Conservation (phyloP, 768 basidiomycete species). For the Russula sp. region DNA sequence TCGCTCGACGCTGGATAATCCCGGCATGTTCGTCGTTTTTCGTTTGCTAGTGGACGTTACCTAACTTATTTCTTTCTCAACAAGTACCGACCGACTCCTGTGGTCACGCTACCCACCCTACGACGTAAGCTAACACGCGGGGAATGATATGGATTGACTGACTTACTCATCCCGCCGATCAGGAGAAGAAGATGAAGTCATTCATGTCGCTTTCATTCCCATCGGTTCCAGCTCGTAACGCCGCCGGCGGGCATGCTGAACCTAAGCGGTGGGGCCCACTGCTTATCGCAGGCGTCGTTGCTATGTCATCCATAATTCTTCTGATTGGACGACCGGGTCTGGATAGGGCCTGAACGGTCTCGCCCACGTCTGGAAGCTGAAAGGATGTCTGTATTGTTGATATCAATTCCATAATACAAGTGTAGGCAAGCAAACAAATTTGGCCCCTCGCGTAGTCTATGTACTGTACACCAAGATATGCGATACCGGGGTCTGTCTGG, state of each 20-base stretch:
- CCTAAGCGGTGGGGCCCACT: slow-evolving; percentile 22
- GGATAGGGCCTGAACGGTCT: neutral
- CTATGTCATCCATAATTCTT: slow-evolving; percentile 26
- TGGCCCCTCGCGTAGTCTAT: too few species aligned
- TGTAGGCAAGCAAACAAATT: too few species aligned
- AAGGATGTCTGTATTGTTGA: too few species aligned
- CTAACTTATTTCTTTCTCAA: neutral
- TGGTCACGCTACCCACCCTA: slow-evolving; percentile 34
- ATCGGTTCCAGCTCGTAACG: slow-evolving; percentile 40
- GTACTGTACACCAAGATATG: too few species aligned
- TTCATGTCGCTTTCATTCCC: slow-evolving; percentile 25
- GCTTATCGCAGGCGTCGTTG: slow-evolving; percentile 39
- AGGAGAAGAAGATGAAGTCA: slow-evolving; percentile 26
- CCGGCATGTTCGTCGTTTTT: slow-evolving; percentile 29
- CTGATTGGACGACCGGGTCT: slow-evolving; percentile 3
- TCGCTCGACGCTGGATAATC: slow-evolving; percentile 45
- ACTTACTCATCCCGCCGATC: neutral
- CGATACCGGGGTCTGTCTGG: too few species aligned
- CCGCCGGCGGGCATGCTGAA: slow-evolving; percentile 8
- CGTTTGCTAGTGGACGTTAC: neutral
- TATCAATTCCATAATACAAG: neutral
- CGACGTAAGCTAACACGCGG: slow-evolving; percentile 25
- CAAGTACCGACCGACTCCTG: slow-evolving; percentile 31
- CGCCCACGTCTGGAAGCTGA: neutral
- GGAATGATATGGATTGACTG: neutral